Conservation (phyloP, 257 asterid species). For the Przewalskia tangutica region DNA sequence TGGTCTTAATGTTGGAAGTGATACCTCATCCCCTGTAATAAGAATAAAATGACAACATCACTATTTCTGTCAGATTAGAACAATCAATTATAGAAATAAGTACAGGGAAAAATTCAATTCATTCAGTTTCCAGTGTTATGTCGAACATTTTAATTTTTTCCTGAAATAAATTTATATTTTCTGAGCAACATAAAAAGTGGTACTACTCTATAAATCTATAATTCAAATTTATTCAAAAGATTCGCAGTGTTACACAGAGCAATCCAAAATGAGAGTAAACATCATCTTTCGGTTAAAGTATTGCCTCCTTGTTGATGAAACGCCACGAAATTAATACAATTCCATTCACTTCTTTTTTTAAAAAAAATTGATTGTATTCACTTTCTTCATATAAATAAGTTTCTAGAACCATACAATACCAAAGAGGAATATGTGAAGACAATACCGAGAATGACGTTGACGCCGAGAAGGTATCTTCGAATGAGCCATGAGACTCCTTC, state of each 20-base stretch:
- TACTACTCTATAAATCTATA: background rate
- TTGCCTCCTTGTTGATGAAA: background rate
- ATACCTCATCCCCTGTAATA: conserved; percentile 92
- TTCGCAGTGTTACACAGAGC: background rate
- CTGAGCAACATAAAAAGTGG: background rate
- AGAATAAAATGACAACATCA: background rate
- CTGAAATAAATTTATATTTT: background rate
- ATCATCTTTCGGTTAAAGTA: background rate
- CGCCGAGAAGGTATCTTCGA: conserved; percentile 66
- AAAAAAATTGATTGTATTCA: background rate
- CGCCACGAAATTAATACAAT: background rate
- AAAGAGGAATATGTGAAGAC: background rate
- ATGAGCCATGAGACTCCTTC: conserved; percentile 90
- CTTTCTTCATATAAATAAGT: background rate
- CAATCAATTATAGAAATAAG: background rate
- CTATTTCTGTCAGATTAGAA: background rate
- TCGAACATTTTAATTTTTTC: background rate
- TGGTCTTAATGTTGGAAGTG: conserved; percentile 5
- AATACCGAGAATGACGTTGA: conserved; percentile 84
- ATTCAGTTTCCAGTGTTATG: background rate
- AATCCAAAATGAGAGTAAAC: background rate
- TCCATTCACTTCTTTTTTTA: background rate
- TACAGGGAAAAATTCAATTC: background rate
- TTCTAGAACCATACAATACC: background rate
- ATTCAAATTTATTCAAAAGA: background rate